Conservation (phyloP, 345 rosid species). For the Citropsis articulata region DNA sequence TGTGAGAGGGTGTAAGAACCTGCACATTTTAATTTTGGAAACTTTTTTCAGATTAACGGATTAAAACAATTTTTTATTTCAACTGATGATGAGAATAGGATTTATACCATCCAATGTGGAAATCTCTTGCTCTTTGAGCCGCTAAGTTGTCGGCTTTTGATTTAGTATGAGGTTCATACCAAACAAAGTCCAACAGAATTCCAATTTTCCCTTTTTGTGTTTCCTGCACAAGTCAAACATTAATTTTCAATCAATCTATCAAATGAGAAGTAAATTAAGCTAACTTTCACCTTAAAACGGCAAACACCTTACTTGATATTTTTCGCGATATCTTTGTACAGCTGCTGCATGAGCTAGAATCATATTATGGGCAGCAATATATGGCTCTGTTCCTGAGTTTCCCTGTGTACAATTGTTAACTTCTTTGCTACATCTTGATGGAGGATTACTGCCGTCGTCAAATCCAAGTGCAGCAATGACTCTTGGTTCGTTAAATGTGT, state of each 20-base stretch:
- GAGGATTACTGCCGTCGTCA: conserved; percentile 51
- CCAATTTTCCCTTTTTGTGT: conserved; percentile 61
- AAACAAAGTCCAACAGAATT: conserved; percentile 56
- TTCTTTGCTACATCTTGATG: conserved; percentile 53
- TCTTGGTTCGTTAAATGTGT: conserved; percentile 66
- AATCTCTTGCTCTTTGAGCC: conserved; percentile 72
- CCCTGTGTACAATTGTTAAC: conserved; percentile 57
- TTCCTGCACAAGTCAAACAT: conserved; percentile 23
- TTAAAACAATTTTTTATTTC: background rate
- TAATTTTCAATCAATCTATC: background rate
- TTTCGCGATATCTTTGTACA: conserved; percentile 47
- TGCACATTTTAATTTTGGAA: background rate
- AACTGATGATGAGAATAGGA: background rate
- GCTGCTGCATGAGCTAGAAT: conserved; percentile 62
- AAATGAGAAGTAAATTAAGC: background rate
- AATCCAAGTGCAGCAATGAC: conserved; percentile 57
- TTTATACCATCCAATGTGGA: conserved; percentile 65
- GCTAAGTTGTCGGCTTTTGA: conserved; percentile 53
- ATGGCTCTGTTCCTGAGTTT: conserved; percentile 58
- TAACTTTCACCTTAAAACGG: background rate
- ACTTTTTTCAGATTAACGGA: background rate
- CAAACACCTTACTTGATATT: conserved; percentile 35
- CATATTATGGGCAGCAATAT: conserved; percentile 53
- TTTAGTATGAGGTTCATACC: conserved; percentile 62
- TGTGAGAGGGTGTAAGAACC: conserved; percentile 64